These are phyloP conservation scores for Stromatinia cepivora DNA, from an alignment of 2,329 filamentous ascomycete genomes.

Conservation along the genomic window DNA sequence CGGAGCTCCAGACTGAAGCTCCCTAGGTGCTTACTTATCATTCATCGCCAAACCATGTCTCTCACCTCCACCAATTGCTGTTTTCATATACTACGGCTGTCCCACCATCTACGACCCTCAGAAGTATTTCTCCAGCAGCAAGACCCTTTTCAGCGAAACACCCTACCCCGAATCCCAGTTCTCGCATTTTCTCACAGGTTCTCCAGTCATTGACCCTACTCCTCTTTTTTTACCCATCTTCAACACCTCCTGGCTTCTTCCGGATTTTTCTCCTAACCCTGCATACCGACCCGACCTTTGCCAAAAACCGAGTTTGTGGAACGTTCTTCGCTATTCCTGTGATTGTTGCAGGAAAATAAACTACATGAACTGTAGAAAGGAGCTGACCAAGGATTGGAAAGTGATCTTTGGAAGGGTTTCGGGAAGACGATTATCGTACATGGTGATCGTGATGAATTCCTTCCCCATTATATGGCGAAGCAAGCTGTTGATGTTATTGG, in stretches of 20 bases:
- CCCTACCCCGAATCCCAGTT: neutral
- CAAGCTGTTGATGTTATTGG: neutral
- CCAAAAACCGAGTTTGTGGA: neutral
- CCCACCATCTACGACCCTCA: neutral
- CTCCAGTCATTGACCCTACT: neutral
- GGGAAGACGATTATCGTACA: neutral
- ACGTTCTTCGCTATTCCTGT: neutral
- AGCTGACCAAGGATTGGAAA: neutral
- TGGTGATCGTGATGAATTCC: neutral
- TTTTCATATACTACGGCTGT: neutral
- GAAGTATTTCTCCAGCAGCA: neutral
- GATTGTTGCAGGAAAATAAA: neutral
- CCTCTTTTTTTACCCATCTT: neutral
- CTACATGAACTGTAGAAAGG: neutral
- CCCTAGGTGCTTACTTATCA: neutral
- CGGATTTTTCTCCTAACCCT: neutral
- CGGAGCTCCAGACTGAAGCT: neutral
- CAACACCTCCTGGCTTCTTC: neutral
- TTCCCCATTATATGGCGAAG: conserved; percentile 3
- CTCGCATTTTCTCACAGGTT: neutral
- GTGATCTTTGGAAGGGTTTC: neutral
- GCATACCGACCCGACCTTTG: neutral
- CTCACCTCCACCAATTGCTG: neutral
- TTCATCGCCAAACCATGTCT: neutral
- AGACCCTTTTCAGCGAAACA: neutral